A percentile compares a stretch with the other conserved stretches of the same genome.
phyloP scores from a whole-genome alignment of 805 yeast genomes.

The Candida caryicola region DNA sequence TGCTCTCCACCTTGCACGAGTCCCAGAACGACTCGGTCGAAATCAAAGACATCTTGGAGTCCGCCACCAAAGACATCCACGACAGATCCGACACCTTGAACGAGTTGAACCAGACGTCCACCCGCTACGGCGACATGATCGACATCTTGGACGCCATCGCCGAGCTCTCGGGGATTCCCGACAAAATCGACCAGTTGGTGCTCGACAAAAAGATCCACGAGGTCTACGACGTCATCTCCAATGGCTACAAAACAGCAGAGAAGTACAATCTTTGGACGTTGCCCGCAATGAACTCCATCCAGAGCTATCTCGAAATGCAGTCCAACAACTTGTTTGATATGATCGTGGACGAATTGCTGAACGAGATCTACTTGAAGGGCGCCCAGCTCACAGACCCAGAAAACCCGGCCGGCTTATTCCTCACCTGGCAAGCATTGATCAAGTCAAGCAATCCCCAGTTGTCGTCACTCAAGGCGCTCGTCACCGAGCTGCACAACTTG shows the following conservation, averaged over 20 bases:
- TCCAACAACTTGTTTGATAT: constrained; percentile 62
- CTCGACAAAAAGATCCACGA: constrained; percentile 66
- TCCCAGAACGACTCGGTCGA: constrained; percentile 57
- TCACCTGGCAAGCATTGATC: constrained; percentile 23
- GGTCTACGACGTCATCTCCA: constrained; percentile 55
- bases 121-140: constrained; percentile 63
- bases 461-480: constrained; percentile 31
- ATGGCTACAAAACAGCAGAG: constrained; percentile 45
- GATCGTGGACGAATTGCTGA: constrained; percentile 72
- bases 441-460: constrained; percentile 33
- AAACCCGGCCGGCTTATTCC: constrained; percentile 4
- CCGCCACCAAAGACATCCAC: constrained; percentile 49
- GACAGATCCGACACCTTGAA: constrained; percentile 54
- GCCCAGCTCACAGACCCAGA: constrained; percentile 12
- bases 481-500: constrained; percentile 37
- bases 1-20: constrained; percentile 59
- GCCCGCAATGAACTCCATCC: constrained; percentile 50
- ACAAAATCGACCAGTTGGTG: constrained; percentile 61
- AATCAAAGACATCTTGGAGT: constrained; percentile 47
- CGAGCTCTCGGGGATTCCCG: constrained; percentile 56
- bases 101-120: constrained; percentile 64
- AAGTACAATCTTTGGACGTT: constrained; percentile 56
- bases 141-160: constrained; percentile 68
- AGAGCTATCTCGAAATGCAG: constrained; percentile 53
- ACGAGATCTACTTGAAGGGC: constrained; percentile 59